Conservation (phyloP, 2,329 filamentous ascomycete species). For the Pseudogymnoascus verrucosus region DNA sequence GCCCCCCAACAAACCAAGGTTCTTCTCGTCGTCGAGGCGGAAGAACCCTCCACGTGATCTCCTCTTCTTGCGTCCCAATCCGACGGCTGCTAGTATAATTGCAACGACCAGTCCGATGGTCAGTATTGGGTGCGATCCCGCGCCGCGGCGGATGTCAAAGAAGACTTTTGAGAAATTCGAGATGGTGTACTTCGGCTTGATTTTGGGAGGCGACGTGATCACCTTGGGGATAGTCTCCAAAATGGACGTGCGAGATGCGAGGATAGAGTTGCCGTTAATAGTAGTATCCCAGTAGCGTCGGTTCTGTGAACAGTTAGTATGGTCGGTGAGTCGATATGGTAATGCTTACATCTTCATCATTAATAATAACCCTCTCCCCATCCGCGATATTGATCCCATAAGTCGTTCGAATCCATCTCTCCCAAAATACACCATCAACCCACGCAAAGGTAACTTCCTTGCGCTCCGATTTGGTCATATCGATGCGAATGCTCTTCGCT, state of each 20-base stretch:
- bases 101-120: constrained; percentile 50
- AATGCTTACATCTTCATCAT: constrained; percentile 83
- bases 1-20: constrained; percentile 51
- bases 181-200: constrained; percentile 71
- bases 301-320: constrained; percentile 51
- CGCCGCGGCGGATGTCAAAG: constrained; percentile 53
- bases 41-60: constrained; percentile 51
- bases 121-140: constrained; percentile 52
- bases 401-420: constrained; percentile 90
- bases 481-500: constrained; percentile 86
- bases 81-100: constrained; percentile 43
- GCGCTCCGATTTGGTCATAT: constrained; percentile 77
- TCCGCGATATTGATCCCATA: constrained; percentile 82
- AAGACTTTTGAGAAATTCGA: constrained; percentile 64
- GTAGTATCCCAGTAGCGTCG: constrained; percentile 93
- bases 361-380: constrained; percentile 89
- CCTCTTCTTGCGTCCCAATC: constrained; percentile 49
- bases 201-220: constrained; percentile 46
- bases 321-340: neutral
- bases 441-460: constrained; percentile 93
- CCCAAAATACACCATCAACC: constrained; percentile 97
- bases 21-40: constrained; percentile 56
- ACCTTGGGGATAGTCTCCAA: constrained; percentile 39
- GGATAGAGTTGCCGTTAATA: constrained; percentile 80
- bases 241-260: constrained; percentile 58